A percentile compares a stretch with the other conserved stretches of the same genome.
Evolutionary conservation across 106 monocot genomes (phyloP).

Genomic region (Agapanthus africanus): DNA sequence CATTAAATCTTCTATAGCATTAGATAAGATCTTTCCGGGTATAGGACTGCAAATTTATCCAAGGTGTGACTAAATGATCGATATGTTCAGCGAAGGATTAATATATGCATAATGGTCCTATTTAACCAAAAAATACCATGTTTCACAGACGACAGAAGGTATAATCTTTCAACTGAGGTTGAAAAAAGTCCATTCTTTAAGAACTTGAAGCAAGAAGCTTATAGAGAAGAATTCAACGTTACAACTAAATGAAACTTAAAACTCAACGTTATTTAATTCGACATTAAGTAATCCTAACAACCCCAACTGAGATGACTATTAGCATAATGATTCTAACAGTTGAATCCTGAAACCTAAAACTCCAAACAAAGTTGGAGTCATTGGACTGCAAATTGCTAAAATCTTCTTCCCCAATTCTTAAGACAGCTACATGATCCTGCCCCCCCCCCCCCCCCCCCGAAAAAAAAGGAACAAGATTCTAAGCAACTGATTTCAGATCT

Average conservation of each 20-base stretch:
- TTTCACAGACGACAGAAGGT: neutral
- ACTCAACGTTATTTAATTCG: too few species aligned
- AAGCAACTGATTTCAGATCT: neutral
- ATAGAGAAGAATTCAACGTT: neutral
- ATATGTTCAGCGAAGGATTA: neutral
- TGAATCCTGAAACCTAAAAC: constrained; percentile 1
- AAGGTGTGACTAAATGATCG: neutral
- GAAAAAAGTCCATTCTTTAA: neutral
- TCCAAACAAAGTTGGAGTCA: too few species aligned
- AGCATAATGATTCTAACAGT: too few species aligned
- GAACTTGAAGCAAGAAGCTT: neutral
- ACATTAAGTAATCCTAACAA: neutral
- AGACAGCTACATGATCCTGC: too few species aligned
- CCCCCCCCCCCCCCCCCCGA: too few species aligned
- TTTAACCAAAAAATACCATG: neutral
- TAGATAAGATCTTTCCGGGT: too few species aligned
- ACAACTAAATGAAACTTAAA: neutral
- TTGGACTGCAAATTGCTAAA: too few species aligned
- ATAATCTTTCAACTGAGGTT: neutral
- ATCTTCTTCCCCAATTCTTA: too few species aligned
- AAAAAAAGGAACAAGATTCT: too few species aligned
- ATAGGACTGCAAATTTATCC: too few species aligned
- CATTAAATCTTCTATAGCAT: too few species aligned
- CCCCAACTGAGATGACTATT: neutral
- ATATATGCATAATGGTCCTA: too few species aligned